Percentiles rank a stretch among this genome's conserved stretches.
Conservation (phyloP, 495 filamentous ascomycete species). For the Tuber brumale region DNA sequence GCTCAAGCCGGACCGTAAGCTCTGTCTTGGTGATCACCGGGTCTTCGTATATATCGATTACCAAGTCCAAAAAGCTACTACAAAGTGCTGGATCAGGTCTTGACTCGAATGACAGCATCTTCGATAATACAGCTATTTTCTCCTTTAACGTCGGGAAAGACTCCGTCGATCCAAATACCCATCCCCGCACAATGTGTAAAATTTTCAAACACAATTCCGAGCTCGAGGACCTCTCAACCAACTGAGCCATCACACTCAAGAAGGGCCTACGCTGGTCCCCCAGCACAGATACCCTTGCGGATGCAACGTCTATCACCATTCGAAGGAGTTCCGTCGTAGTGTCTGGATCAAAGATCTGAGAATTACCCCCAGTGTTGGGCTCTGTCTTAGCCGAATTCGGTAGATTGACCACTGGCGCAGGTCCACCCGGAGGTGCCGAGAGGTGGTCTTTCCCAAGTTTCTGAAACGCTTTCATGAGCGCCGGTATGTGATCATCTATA, state of each 20-base stretch:
- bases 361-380: slow-evolving; percentile 47
- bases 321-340: slow-evolving; percentile 80
- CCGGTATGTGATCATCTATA: slow-evolving; percentile 79
- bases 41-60: slow-evolving; percentile 96
- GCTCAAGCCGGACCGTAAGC: slow-evolving; percentile 90
- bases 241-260: slow-evolving; percentile 82
- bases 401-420: slow-evolving; percentile 41
- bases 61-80: slow-evolving; percentile 85
- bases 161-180: slow-evolving; percentile 90
- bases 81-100: slow-evolving; percentile 73
- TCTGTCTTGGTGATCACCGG: slow-evolving; percentile 90
- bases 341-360: slow-evolving; percentile 61
- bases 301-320: slow-evolving; percentile 87
- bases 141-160: slow-evolving; percentile 95
- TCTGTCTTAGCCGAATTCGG: slow-evolving; percentile 44
- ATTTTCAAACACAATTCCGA: slow-evolving; percentile 81
- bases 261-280: slow-evolving; percentile 87
- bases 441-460: slow-evolving; percentile 93
- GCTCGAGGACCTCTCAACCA: slow-evolving; percentile 89
- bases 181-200: slow-evolving; percentile 83
- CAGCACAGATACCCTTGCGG: slow-evolving; percentile 86
- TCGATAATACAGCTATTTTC: slow-evolving; percentile 91
- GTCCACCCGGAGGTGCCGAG: slow-evolving; percentile 57
- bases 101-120: slow-evolving; percentile 93
- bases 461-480: slow-evolving; percentile 88